Base-by-base conservation (phyloP, 768 basidiomycete species). In the Lanmaoa rubissima region DNA sequence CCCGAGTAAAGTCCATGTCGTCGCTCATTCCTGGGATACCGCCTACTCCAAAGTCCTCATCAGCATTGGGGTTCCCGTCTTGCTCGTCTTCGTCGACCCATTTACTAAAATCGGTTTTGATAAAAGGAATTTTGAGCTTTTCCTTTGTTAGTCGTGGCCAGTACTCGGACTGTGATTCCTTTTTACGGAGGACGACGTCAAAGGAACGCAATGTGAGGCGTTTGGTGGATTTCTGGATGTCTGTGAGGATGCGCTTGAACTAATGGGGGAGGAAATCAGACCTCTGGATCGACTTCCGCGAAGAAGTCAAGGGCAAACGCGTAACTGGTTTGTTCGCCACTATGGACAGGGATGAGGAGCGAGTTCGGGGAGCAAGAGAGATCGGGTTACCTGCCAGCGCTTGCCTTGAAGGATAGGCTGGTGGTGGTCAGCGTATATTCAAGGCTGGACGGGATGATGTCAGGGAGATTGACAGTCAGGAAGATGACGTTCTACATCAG, bases 61-160 rank as follows among this genome's bases (percentile, higher is more conserved):
- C 69, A n/a, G 76, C 56, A 10, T 60, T 67, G 2, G 72, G 62
- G 24, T 74, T 81, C 49, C 79, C 88, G 40, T 91, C 89, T 75
- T 98, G 96, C 71, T 98, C 95, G 69, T 98, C 96, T 76, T 98
- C 95, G 67, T 98, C 95, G 41, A 90, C 88, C 94, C 94, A 98
- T 77, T 91, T 96, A 62, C 79, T 79, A 72, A 98, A 98, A 73
- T 98, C 92, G 44, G 94, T 97, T 82, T 97, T 98, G 73, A 98
- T 76, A 75, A 84, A 95, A 55, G 85, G 77, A 49, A 80, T 84
- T 74, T 82, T 91, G 58, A 82, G 68, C 73, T 94, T 95, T 58
- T 90, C 90, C 73, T 96, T 94, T 46, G 91, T 94, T 50, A 98
- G 78, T 55, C 95, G 83, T 26, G 92, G 91, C 96, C 96, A 98